Base-by-base conservation (phyloP, 768 basidiomycete genomes). In the Dacryopinax primogenitus region DNA sequence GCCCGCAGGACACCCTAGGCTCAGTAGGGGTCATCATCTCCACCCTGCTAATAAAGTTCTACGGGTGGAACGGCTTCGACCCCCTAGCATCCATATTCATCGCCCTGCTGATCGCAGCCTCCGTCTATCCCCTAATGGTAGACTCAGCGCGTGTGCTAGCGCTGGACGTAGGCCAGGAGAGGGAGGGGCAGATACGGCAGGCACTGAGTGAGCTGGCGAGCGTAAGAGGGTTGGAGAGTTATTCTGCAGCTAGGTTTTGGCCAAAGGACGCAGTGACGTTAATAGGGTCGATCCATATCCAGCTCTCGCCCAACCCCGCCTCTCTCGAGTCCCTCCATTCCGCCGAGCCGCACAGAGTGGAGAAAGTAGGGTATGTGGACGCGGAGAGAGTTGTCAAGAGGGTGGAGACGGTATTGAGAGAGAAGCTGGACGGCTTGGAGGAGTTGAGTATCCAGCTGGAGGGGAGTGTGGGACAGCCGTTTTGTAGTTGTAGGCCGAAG, bases 51-150 rank as follows among this genome's bases (percentile, higher is more conserved):
- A 98, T 99, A 67, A 87, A 94, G 73, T 86, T 86, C 67, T 98
- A 96, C 70, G 95, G 96, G 26, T 98, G 94, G 93, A 97, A 95
- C 13, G 93, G 93, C 21, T 99, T 97, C 73, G 96, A 99, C 75
- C 96, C 96, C 0, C 92, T 99, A 66, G 96, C 96, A 0, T 94
- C 92, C 9, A 78, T 99, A 32, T 95, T 99, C 75, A 99, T 99
- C 69, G 96, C 96, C 3, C 76, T 90, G 9, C 77, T 99, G 68
- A 99, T 99, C 70, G 91, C 92, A 23, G 94, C 91, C 3, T 95
- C 92, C 72, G 96, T 99, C 21, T 80, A 95, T 26, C 96, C 96
- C 12, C 84, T 99, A 39, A 92, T 99, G 23, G 82, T 95, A 68
- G 96, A 98, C 74, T 91, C 90, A 0, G 96, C 91, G 1, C 86